phyloP scores from a whole-genome alignment of 1,284 basidiomycete species.

The Trametes versicolor region DNA sequence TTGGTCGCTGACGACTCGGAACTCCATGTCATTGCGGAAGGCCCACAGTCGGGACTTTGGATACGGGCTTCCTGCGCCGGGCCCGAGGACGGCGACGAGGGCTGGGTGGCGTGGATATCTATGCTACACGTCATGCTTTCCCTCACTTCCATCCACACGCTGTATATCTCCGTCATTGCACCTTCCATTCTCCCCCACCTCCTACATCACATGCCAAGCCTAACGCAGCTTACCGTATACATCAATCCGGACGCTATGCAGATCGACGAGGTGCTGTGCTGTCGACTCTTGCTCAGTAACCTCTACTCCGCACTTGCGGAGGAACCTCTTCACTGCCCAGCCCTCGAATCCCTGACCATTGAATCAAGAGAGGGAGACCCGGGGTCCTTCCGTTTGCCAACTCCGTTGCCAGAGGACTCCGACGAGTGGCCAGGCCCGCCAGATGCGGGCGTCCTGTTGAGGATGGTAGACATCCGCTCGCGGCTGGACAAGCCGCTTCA shows the following conservation, averaged over 20 bases:
- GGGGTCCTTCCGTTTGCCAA: not conserved
- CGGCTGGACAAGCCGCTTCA: not conserved
- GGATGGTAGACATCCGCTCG: not conserved
- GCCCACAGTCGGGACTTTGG: not conserved
- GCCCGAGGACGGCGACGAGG: not conserved
- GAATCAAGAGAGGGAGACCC: not conserved
- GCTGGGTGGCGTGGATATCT: not conserved
- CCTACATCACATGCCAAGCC: not conserved
- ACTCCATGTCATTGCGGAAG: not conserved
- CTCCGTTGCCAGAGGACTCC: too few relatives aligned
- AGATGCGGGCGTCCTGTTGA: not conserved
- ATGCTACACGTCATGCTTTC: not conserved
- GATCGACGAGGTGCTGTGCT: not conserved
- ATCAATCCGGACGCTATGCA: not conserved
- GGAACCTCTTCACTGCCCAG: not conserved
- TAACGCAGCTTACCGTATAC: not conserved
- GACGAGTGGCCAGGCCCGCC: too few relatives aligned
- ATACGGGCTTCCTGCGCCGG: not conserved
- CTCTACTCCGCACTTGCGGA: not conserved
- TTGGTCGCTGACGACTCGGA: not conserved
- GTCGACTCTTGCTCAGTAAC: not conserved
- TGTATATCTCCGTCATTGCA: too few relatives aligned
- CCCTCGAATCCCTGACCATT: not conserved
- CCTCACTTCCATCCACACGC: too few relatives aligned
- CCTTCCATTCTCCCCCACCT: not conserved